Evolutionary conservation across 164 flowering plant genomes (phyloP).

Genomic region (Liquidambar formosana): DNA sequence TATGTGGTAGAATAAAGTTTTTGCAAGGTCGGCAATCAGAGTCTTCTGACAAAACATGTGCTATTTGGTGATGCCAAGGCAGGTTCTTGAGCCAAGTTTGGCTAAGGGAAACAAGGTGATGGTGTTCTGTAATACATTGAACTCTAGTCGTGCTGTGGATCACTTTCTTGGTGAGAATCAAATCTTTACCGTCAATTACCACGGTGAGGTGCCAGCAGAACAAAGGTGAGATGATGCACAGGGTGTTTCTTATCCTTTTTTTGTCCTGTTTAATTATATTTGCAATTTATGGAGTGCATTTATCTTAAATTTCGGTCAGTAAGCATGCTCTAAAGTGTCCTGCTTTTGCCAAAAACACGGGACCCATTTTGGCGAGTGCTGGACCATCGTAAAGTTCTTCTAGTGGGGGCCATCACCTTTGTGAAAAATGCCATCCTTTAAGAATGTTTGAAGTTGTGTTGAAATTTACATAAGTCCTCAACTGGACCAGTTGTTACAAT

Average conservation of each 20-base stretch:
- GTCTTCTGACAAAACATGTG: background rate
- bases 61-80: slow-evolving; percentile 18
- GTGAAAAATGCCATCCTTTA: background rate
- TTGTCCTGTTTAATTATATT: background rate
- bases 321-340: too few relatives aligned
- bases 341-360: too few relatives aligned
- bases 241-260: background rate
- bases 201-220: slow-evolving; percentile 97
- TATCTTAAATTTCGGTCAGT: too few relatives aligned
- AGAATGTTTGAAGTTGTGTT: too few relatives aligned
- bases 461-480: too few relatives aligned
- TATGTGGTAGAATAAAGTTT: background rate
- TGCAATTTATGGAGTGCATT: too few relatives aligned
- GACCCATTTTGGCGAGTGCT: background rate
- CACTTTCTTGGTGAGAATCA: slow-evolving; percentile 91
- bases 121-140: slow-evolving; percentile 97
- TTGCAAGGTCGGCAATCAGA: background rate
- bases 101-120: slow-evolving; percentile 90
- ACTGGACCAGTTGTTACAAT: background rate
- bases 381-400: background rate
- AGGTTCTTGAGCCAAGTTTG: slow-evolving; percentile 98
- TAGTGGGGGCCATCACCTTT: background rate
- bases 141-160: slow-evolving; percentile 97
- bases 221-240: slow-evolving; percentile 65
- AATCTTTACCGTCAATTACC: slow-evolving; percentile 88